A percentile compares a stretch with the other conserved stretches of the same genome.
Evolutionary conservation across 2,329 filamentous ascomycete genomes (phyloP).

Genomic region (Fusarium udum): DNA sequence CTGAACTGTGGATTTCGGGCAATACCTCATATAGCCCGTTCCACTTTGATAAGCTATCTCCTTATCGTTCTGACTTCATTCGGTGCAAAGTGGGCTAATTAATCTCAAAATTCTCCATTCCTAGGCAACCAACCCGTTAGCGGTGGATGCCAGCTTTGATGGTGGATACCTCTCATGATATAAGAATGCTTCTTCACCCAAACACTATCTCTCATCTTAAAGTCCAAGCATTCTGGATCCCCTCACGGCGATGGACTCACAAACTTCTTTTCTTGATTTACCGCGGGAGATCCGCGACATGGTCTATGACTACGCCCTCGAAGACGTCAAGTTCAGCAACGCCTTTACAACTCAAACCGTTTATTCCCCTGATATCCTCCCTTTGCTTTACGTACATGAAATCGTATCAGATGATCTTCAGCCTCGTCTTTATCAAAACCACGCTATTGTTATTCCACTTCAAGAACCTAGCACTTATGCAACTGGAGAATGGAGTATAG

Average conservation of each 20-base stretch:
- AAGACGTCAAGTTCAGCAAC: background rate
- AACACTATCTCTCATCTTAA: fast-evolving
- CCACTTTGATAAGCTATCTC: background rate
- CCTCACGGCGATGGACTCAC: background rate
- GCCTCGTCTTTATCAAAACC: background rate
- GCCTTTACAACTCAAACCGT: background rate
- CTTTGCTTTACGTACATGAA: background rate
- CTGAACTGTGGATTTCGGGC: background rate
- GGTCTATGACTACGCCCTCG: background rate
- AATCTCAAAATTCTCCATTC: background rate
- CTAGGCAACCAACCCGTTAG: background rate
- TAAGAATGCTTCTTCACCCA: background rate
- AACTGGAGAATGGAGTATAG: background rate
- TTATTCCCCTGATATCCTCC: background rate
- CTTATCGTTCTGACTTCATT: background rate
- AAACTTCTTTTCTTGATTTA: background rate
- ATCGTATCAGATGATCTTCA: background rate
- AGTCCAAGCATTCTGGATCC: fast-evolving
- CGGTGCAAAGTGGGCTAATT: background rate
- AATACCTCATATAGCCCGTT: fast-evolving
- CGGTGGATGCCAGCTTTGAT: background rate
- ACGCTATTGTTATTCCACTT: background rate
- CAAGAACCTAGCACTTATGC: background rate
- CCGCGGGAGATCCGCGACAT: background rate
- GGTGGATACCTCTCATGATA: background rate